Conservation (phyloP, 129 eudicot species). For the Pulicaria dysenterica region DNA sequence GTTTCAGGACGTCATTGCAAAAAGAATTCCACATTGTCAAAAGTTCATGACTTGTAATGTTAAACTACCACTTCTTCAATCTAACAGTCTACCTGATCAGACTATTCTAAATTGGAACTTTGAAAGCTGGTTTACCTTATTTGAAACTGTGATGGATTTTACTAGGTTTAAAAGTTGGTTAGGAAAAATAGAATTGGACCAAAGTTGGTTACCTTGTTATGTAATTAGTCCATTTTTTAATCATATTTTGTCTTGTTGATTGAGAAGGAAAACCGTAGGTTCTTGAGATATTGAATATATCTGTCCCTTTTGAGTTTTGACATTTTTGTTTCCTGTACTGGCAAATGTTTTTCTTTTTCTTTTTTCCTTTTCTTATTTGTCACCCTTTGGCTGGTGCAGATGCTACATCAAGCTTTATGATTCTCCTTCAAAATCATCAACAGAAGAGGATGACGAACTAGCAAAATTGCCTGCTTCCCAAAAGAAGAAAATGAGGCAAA, state of each 20-base stretch:
- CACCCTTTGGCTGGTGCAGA: slow-evolving; percentile 43
- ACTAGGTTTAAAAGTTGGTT: background rate
- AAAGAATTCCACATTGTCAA: background rate
- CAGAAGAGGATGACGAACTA: slow-evolving; percentile 89
- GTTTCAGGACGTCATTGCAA: background rate
- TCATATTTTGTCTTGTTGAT: background rate
- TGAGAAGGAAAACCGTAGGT: background rate
- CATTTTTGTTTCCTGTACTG: slow-evolving; percentile 8
- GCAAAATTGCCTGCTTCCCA: slow-evolving; percentile 79
- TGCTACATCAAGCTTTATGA: slow-evolving; percentile 89
- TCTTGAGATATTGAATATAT: background rate
- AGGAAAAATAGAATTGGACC: background rate
- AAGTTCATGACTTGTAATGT: background rate
- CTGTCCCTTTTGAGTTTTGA: slow-evolving; percentile 1
- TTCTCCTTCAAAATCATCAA: slow-evolving; percentile 82
- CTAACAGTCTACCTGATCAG: background rate
- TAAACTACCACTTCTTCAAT: background rate
- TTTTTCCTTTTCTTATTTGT: too few relatives aligned
- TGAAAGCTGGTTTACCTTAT: background rate
- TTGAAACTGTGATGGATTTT: background rate
- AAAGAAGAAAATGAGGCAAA: slow-evolving; percentile 92
- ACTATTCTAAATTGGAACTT: background rate
- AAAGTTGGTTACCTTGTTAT: background rate
- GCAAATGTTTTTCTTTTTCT: background rate
- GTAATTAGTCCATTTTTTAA: slow-evolving; percentile 2